Conservation (phyloP, 2,329 filamentous ascomycete species). For the Diaporthe citrichinensis region DNA sequence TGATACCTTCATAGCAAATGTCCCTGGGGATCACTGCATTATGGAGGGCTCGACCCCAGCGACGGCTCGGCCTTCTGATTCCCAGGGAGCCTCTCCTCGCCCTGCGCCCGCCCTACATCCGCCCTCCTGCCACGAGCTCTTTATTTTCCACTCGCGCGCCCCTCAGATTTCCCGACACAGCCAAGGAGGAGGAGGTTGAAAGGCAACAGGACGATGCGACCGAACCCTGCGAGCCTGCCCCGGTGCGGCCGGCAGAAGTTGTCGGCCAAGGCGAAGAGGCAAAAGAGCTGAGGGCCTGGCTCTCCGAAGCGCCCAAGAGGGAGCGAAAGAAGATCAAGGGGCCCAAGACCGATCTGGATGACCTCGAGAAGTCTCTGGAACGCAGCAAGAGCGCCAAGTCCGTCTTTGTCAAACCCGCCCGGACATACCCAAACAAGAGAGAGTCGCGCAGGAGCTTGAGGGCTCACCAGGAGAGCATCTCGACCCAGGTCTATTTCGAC, state of each 20-base stretch:
- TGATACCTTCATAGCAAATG: slow-evolving; percentile 61
- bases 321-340: background rate
- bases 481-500: slow-evolving; percentile 55
- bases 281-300: slow-evolving; percentile 11
- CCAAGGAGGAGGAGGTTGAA: background rate
- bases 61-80: slow-evolving; percentile 47
- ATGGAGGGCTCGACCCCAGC: slow-evolving; percentile 58
- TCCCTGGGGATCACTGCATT: slow-evolving; percentile 60
- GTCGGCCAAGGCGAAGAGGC: slow-evolving; percentile 1
- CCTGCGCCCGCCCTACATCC: slow-evolving; percentile 19
- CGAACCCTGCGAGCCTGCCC: background rate
- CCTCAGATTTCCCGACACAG: background rate
- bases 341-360: background rate
- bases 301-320: background rate
- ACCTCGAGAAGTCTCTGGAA: slow-evolving; percentile 28
- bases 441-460: slow-evolving; percentile 45
- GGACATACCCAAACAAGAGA: slow-evolving; percentile 42
- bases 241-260: background rate
- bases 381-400: slow-evolving; percentile 43
- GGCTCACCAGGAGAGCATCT: slow-evolving; percentile 46
- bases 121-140: background rate
- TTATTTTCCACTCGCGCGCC: background rate
- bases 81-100: slow-evolving; percentile 42
- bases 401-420: slow-evolving; percentile 48
- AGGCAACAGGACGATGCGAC: background rate